phyloP scores from a whole-genome alignment of 148 eudicot genomes.

The Nepenthes mirabilis region DNA sequence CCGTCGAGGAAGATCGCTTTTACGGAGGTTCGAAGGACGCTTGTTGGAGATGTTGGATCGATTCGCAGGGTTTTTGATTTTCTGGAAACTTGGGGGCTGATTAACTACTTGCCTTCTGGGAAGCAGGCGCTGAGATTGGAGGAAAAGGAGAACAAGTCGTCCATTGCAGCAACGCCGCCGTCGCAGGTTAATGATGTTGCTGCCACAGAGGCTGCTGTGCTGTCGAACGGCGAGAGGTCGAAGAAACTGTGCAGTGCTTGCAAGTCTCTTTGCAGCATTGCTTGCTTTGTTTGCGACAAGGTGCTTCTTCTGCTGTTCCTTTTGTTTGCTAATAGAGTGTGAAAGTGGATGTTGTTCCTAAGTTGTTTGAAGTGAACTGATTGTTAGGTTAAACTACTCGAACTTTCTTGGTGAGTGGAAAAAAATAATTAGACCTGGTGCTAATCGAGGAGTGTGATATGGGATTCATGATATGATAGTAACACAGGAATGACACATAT shows the following conservation, averaged over 20 bases:
- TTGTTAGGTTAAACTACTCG: too few relatives aligned
- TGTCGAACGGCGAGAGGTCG: slow-evolving; percentile 4
- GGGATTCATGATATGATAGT: too few relatives aligned
- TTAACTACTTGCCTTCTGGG: slow-evolving; percentile 47
- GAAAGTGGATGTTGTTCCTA: too few relatives aligned
- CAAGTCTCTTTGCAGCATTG: slow-evolving; percentile 61
- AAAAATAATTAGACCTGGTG: too few relatives aligned
- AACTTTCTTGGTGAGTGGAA: too few relatives aligned
- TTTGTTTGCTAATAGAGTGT: background rate
- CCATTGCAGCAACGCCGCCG: slow-evolving; percentile 3
- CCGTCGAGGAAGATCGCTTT: slow-evolving; percentile 54
- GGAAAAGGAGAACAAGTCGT: slow-evolving; percentile 48
- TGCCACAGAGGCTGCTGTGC: slow-evolving; percentile 9
- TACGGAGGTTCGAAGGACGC: slow-evolving; percentile 60
- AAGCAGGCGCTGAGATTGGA: slow-evolving; percentile 48
- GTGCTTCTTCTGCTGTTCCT: slow-evolving; percentile 14
- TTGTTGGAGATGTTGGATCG: slow-evolving; percentile 83
- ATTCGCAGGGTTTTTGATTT: slow-evolving; percentile 82
- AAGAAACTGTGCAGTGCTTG: slow-evolving; percentile 69
- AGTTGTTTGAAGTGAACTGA: too few relatives aligned
- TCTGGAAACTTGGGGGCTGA: slow-evolving; percentile 86
- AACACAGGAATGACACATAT: too few relatives aligned
- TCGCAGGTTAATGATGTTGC: slow-evolving; percentile 18
- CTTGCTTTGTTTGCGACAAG: slow-evolving; percentile 82
- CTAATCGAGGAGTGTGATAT: too few relatives aligned